Evolutionary conservation across 1,284 basidiomycete genomes (phyloP).

Genomic region (Pyrrhoderma lamaoense): DNA sequence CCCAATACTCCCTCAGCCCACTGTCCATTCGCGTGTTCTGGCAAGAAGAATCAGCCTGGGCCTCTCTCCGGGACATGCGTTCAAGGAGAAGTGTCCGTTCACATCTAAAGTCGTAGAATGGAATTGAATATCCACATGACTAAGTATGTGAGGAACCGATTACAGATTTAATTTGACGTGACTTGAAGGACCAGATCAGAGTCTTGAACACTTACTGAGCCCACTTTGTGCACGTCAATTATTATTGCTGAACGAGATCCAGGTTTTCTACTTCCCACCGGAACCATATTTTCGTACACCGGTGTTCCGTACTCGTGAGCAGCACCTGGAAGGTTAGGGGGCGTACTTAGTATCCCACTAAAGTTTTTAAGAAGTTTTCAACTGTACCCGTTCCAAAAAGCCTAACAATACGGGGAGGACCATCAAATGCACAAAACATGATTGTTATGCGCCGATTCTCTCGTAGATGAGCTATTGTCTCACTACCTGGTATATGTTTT

Average conservation of each 20-base stretch:
- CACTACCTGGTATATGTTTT: too few relatives aligned
- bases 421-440: constrained; percentile 49
- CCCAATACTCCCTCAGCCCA: constrained; percentile 41
- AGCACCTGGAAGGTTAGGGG: too few relatives aligned
- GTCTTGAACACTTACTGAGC: constrained; percentile 34
- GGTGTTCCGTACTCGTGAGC: constrained; percentile 48
- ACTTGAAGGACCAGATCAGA: background rate
- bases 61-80: constrained; percentile 28
- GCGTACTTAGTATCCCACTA: too few relatives aligned
- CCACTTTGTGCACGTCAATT: constrained; percentile 44
- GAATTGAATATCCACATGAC: constrained; percentile 51
- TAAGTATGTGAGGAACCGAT: too few relatives aligned
- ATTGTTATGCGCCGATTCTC: constrained; percentile 53
- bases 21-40: constrained; percentile 17
- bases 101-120: constrained; percentile 40
- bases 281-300: constrained; percentile 40
- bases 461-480: constrained; percentile 51
- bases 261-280: constrained; percentile 35
- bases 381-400: constrained; percentile 43
- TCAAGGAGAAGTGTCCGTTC: constrained; percentile 28
- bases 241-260: constrained; percentile 48
- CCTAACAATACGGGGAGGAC: constrained; percentile 43
- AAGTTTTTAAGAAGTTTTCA: background rate
- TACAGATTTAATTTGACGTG: background rate
- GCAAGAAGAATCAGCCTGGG: constrained; percentile 27